phyloP scores from a whole-genome alignment of 768 basidiomycete species.

The Erythrobasidium yunnanense region DNA sequence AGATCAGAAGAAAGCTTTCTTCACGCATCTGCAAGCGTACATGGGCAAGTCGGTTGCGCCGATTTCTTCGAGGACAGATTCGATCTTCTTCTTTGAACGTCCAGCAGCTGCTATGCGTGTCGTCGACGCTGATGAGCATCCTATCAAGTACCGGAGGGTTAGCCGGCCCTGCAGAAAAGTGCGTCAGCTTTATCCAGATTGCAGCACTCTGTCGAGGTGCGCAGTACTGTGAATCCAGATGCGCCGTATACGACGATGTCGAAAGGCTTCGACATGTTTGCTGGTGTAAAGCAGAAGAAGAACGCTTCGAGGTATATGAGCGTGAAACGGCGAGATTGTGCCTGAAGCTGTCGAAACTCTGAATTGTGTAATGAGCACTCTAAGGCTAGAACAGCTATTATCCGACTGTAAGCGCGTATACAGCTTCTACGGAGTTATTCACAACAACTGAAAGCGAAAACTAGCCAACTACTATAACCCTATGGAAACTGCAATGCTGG shows the following conservation, averaged over 20 bases:
- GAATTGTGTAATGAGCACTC: no score
- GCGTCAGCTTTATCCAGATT: background rate
- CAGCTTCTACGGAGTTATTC: no score
- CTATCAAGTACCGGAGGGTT: conserved; percentile 55
- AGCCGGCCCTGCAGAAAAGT: conserved; percentile 48
- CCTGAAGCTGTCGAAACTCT: no score
- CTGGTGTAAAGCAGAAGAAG: background rate
- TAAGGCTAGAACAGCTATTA: no score
- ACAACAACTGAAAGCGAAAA: no score
- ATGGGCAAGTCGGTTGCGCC: conserved; percentile 41
- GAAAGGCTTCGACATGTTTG: conserved; percentile 14
- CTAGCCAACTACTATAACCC: no score
- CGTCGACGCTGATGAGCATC: conserved; percentile 50
- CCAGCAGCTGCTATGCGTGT: conserved; percentile 65
- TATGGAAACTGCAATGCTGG: no score
- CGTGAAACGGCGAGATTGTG: no score
- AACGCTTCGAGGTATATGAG: no score
- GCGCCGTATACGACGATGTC: conserved; percentile 65
- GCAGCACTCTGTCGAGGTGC: conserved; percentile 41
- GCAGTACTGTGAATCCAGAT: conserved; percentile 45
- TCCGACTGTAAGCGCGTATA: no score
- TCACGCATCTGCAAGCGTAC: no score
- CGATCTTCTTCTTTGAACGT: conserved; percentile 56
- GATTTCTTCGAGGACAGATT: conserved; percentile 48
- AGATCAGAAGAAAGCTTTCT: no score